These are phyloP conservation scores for Trichoderma pleuroti DNA, from an alignment of 2,329 filamentous ascomycete species.

Conservation along the genomic window DNA sequence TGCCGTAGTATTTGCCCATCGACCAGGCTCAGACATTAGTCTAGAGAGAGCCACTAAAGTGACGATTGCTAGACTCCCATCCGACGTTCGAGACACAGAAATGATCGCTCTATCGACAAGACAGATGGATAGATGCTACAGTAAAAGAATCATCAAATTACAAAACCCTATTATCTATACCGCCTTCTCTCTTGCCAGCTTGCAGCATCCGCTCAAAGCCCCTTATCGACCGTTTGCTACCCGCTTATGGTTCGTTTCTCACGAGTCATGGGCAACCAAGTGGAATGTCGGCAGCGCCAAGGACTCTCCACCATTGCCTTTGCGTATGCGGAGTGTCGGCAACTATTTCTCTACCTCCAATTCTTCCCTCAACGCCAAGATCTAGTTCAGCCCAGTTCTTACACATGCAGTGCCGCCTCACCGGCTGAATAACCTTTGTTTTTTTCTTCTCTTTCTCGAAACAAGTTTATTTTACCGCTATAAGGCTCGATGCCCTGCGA, in stretches of 20 bases:
- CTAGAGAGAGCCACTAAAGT: background rate
- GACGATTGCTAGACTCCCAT: background rate
- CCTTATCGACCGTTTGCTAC: background rate
- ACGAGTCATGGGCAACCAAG: background rate
- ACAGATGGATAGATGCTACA: background rate
- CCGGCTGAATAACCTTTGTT: background rate
- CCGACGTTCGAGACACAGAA: background rate
- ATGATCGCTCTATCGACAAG: background rate
- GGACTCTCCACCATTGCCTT: background rate
- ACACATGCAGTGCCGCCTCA: background rate
- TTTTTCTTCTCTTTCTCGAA: background rate
- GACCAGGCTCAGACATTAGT: background rate
- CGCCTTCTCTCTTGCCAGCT: background rate
- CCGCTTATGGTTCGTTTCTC: background rate
- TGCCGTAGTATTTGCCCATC: background rate
- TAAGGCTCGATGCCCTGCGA: background rate
- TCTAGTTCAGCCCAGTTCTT: background rate
- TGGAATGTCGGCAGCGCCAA: background rate
- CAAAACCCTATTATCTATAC: background rate
- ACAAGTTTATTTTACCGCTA: background rate
- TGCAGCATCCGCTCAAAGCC: background rate
- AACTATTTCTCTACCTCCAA: background rate
- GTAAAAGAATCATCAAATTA: background rate
- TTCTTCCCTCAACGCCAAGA: background rate
- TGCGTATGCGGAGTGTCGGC: background rate